Percentiles rank a stretch among this genome's conserved stretches.
phyloP scores from a whole-genome alignment of 345 rosid species.

The Ailanthus altissimus region DNA sequence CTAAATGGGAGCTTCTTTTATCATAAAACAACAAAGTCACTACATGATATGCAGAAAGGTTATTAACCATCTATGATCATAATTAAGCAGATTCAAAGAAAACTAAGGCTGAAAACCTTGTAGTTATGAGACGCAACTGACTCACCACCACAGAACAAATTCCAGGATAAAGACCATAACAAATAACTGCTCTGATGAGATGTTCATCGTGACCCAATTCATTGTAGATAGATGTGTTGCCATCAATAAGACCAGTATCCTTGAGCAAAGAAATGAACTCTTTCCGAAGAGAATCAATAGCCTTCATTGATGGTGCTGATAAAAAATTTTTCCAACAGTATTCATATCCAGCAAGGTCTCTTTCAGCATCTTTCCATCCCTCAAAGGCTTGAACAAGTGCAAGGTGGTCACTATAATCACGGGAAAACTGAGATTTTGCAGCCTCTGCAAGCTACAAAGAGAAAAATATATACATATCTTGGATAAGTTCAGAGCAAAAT shows the following conservation, averaged over 20 bases:
- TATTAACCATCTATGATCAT: not conserved
- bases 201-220: slow-evolving; percentile 55
- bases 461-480: slow-evolving; percentile 12
- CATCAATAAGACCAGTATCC: slow-evolving; percentile 69
- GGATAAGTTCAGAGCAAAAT: not conserved
- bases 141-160: slow-evolving; percentile 89
- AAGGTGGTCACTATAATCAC: slow-evolving; percentile 83
- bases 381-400: slow-evolving; percentile 86
- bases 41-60: not conserved
- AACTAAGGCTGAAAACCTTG: not conserved
- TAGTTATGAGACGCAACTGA: slow-evolving; percentile 14
- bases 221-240: slow-evolving; percentile 50
- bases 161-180: slow-evolving; percentile 88
- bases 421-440: slow-evolving; percentile 79
- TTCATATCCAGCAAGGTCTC: slow-evolving; percentile 64
- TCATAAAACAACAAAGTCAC: not conserved
- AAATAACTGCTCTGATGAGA: slow-evolving; percentile 78
- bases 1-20: not conserved
- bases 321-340: slow-evolving; percentile 94
- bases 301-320: slow-evolving; percentile 83
- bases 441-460: slow-evolving; percentile 79
- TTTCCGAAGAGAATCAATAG: slow-evolving; percentile 81
- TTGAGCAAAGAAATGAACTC: slow-evolving; percentile 82
- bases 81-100: not conserved
- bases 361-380: slow-evolving; percentile 87